Evolutionary conservation across 495 filamentous ascomycete species (phyloP).

Genomic region (Aspergillus hancockii): DNA sequence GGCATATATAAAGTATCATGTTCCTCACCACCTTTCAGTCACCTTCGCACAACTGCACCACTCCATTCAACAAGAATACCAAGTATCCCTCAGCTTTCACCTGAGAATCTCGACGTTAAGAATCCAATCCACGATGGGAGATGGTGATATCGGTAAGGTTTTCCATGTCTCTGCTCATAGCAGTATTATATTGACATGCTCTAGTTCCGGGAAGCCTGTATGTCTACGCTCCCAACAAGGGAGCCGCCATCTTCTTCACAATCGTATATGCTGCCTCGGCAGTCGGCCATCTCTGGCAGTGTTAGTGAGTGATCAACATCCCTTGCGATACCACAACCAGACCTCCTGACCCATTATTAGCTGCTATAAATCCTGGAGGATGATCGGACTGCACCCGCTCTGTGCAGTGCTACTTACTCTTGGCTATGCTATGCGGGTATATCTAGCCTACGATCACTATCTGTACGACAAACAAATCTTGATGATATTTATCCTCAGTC

Average conservation of each 20-base stretch:
- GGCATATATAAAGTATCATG: too few relatives aligned
- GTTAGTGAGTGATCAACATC: neutral
- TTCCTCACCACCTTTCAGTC: too few relatives aligned
- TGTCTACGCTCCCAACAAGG: neutral
- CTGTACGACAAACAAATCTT: neutral
- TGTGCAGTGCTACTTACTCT: slow-evolving; percentile 2
- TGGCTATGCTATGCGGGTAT: slow-evolving; percentile 5
- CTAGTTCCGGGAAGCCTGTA: slow-evolving; percentile 1
- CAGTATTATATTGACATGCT: neutral
- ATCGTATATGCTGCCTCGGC: neutral
- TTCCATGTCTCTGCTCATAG: too few relatives aligned
- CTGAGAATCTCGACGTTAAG: too few relatives aligned
- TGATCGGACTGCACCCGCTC: slow-evolving; percentile 1
- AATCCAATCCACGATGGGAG: too few relatives aligned
- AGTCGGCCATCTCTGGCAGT: neutral
- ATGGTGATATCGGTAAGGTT: too few relatives aligned
- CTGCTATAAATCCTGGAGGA: neutral
- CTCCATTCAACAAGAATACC: too few relatives aligned
- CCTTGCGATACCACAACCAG: too few relatives aligned
- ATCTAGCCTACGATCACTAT: neutral
- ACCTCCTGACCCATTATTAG: neutral
- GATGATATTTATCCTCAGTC: neutral
- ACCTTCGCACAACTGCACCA: too few relatives aligned
- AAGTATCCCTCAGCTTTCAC: too few relatives aligned
- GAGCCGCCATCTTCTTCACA: neutral